Percentiles rank a stretch among this genome's conserved stretches.
Conservation (phyloP, 1,139 yeast species). For the Pichia sp. region DNA sequence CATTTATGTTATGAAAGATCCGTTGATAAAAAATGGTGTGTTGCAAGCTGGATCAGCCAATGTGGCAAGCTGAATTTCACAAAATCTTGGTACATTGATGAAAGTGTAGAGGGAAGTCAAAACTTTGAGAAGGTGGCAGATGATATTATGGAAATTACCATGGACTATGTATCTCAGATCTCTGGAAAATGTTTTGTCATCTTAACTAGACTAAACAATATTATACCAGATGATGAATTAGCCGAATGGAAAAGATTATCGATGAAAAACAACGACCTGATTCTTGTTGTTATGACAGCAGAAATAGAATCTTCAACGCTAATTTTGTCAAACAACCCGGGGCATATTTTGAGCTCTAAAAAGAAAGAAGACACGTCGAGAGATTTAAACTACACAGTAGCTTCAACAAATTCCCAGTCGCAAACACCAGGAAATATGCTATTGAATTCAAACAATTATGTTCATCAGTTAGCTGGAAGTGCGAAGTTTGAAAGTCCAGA, state of each 20-base stretch:
- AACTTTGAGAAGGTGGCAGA: constrained; percentile 50
- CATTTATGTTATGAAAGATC: constrained; percentile 86
- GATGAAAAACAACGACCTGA: constrained; percentile 53
- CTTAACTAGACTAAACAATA: constrained; percentile 63
- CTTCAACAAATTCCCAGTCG: constrained; percentile 26
- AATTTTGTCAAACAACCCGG: constrained; percentile 36
- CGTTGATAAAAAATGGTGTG: constrained; percentile 75
- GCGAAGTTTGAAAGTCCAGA: constrained; percentile 20
- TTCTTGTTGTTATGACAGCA: constrained; percentile 70
- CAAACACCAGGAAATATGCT: constrained; percentile 22
- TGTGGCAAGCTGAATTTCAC: constrained; percentile 60
- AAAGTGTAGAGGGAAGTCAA: constrained; percentile 20
- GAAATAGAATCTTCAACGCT: constrained; percentile 62
- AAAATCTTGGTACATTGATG: constrained; percentile 61
- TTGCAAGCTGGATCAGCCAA: constrained; percentile 89
- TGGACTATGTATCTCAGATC: constrained; percentile 34
- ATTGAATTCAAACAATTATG: constrained; percentile 4
- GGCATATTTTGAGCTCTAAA: constrained; percentile 9
- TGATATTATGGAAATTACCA: constrained; percentile 54
- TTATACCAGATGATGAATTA: constrained; percentile 74
- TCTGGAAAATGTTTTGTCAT: constrained; percentile 59
- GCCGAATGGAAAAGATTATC: constrained; percentile 73
- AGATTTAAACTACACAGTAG: constrained; percentile 25
- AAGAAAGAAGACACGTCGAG: constrained; percentile 18
- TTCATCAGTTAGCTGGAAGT: constrained; percentile 13